These are phyloP conservation scores for Mortierella sp. DNA, from an alignment of 371 early-diverging fungal genomes.

Conservation along the genomic window DNA sequence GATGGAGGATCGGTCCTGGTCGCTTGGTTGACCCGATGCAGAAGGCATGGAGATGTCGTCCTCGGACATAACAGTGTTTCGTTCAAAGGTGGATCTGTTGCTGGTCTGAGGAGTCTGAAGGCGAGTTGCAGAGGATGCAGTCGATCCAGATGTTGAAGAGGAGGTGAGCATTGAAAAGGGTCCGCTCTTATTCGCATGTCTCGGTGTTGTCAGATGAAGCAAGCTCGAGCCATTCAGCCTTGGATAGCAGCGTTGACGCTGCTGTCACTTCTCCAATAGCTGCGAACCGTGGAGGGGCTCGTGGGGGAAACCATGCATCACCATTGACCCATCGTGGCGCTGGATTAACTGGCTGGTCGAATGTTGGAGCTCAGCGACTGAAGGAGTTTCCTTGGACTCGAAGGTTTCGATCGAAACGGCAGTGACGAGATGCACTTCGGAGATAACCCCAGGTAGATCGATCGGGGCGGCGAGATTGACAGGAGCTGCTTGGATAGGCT, in stretches of 20 bases:
- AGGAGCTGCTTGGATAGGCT: background rate
- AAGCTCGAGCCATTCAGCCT: background rate
- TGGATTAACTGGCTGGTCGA: slow-evolving; percentile 19
- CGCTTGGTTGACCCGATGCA: background rate
- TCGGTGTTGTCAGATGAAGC: background rate
- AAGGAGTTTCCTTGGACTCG: background rate
- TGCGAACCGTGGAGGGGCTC: slow-evolving; percentile 11
- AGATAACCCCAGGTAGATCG: background rate
- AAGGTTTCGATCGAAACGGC: background rate
- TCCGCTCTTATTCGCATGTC: background rate
- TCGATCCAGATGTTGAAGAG: slow-evolving; percentile 4
- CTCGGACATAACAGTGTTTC: slow-evolving; percentile 22
- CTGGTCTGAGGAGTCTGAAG: slow-evolving; percentile 1
- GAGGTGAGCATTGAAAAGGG: background rate
- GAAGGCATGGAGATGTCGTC: slow-evolving; percentile 15
- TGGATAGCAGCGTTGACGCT: slow-evolving; percentile 3
- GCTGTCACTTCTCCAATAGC: slow-evolving; percentile 14
- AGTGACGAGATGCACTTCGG: background rate
- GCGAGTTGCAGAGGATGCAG: background rate
- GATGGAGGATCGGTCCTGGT: background rate
- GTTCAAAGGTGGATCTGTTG: background rate
- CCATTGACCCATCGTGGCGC: slow-evolving; percentile 15
- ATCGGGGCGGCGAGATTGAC: background rate
- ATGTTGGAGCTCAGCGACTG: background rate
- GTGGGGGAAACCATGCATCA: slow-evolving; percentile 21